A percentile compares a stretch with the other conserved stretches of the same genome.
Conservation (phyloP, 345 rosid genomes). For the Geranium brycei region DNA sequence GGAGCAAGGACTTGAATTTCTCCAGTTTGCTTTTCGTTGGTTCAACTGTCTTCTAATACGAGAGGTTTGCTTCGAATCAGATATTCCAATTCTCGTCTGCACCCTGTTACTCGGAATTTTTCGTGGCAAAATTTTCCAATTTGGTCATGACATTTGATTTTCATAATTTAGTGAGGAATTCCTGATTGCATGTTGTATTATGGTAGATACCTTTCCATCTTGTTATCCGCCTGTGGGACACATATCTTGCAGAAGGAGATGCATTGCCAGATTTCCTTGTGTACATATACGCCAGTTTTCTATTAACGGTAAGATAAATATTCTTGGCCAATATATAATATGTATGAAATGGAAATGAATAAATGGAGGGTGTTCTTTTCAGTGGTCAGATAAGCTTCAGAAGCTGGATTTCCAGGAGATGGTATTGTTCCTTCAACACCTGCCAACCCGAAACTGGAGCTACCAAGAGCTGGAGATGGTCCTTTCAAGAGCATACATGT, state of each 20-base stretch:
- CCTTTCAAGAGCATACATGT: slow-evolving; percentile 72
- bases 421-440: slow-evolving; percentile 98
- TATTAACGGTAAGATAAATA: slow-evolving; percentile 57
- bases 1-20: slow-evolving; percentile 94
- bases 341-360: no score
- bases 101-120: no score
- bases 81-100: neutral
- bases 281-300: slow-evolving; percentile 90
- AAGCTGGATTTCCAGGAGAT: slow-evolving; percentile 93
- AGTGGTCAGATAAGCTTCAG: slow-evolving; percentile 91
- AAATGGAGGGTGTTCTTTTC: slow-evolving; percentile 4
- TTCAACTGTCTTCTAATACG: slow-evolving; percentile 95
- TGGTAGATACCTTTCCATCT: slow-evolving; percentile 80
- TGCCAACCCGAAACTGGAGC: slow-evolving; percentile 77
- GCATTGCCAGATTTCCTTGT: slow-evolving; percentile 94
- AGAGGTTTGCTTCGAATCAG: slow-evolving; percentile 38
- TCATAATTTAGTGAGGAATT: no score
- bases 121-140: no score
- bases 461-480: slow-evolving; percentile 89
- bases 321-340: neutral
- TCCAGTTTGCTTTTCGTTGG: slow-evolving; percentile 98
- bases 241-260: slow-evolving; percentile 97
- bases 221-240: slow-evolving; percentile 92
- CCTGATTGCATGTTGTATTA: neutral
- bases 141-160: no score